Evolutionary conservation across 2,329 filamentous ascomycete genomes (phyloP), one percentile per base, ranked within the genome.

Genomic region (Calonectria hongkongensis): DNA sequence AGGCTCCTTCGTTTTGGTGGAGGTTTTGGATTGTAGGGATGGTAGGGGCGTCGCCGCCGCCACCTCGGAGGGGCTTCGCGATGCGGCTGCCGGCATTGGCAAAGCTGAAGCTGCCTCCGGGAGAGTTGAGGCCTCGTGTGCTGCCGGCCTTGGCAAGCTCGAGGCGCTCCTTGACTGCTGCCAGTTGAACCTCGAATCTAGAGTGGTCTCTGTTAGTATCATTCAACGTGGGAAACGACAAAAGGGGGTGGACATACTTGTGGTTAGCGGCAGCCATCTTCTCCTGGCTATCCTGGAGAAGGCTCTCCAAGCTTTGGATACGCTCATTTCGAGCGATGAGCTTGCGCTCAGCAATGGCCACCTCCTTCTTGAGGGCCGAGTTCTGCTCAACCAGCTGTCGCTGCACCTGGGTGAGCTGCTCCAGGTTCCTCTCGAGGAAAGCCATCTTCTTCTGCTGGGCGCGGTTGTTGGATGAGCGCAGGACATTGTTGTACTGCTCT

Each of bases 361-460:
- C 97, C 86, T 99, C 97, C 89, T 99, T 98, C 92, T 99, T 99
- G 81, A 99, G 89, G 75, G 93, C 94, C 79, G 95, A 95, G 86
- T 99, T 99, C 85, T 99, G 97, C 87, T 99, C 97, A 39, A 99
- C 97, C 15, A 99, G 92, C 86, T 99, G 97, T 68, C 97, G 92
- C 86, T 99, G 97, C 67, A 99, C 97, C 82, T 98, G 95, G 4
- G 97, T 99, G 68, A 99, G 90, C 85, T 99, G 97, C 87, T 99
- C 97, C 48, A 99, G 92, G 83, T 99, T 99, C 82, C 97, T 94
- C 88, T 99, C 97, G 64, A 99, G 87, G 90, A 99, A 99, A 18
- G 97, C 97, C 94, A 99, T 98, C 91, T 99, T 99, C 94, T 99
- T 99, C 86, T 99, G 97, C 87, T 99, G 97, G 28, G 97, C 96